Base-by-base conservation (phyloP, 352 stramenopile species). In the Phytopythium mirpurense region DNA sequence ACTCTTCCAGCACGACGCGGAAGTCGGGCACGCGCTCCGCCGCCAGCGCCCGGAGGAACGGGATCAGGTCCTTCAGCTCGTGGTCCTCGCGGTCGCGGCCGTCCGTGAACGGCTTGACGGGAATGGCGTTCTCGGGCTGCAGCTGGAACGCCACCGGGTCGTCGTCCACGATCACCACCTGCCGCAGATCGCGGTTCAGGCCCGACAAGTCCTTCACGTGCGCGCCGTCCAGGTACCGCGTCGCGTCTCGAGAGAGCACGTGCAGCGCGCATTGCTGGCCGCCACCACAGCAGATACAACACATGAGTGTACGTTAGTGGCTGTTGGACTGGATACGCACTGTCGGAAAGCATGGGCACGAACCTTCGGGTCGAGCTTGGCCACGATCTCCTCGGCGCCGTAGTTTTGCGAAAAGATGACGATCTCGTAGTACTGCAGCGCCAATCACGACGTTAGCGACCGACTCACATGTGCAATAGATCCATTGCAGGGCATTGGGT, bases 401-500 rank as follows among this genome's bases (percentile, higher is more conserved):
- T 76, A 85, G 65, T 95, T 90, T 56, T 88, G 80, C 10, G 84
- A 93, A 57, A 93, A 95, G 45, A 95, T 84, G 0, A 95, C 84
- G 50, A 93, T 93, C 57, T 95, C 84, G 38, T 93, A 95, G 59
- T 92, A 91, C 68, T 86, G 52, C 21, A 54, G 16, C 24, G 9
- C 18, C 36, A 34, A 34, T 27, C 18, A 60, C 18, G 24, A 40
- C 23, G 51, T 21, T 4, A 56, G 44, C 21, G 16, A 19, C 15
- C n/a, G n/a, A n/a, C n/a, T n/a, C n/a, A n/a, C n/a, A n/a, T n/a
- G n/a, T n/a, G n/a, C n/a, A n/a, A n/a, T n/a, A n/a, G n/a, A n/a
- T n/a, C n/a, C n/a, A n/a, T n/a, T n/a, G n/a, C n/a, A n/a, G n/a
- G n/a, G n/a, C n/a, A n/a, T n/a, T n/a, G n/a, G n/a, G n/a, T n/a